Evolutionary conservation across 306 rosid species (phyloP).

Genomic region (Vachellia pachyceras): DNA sequence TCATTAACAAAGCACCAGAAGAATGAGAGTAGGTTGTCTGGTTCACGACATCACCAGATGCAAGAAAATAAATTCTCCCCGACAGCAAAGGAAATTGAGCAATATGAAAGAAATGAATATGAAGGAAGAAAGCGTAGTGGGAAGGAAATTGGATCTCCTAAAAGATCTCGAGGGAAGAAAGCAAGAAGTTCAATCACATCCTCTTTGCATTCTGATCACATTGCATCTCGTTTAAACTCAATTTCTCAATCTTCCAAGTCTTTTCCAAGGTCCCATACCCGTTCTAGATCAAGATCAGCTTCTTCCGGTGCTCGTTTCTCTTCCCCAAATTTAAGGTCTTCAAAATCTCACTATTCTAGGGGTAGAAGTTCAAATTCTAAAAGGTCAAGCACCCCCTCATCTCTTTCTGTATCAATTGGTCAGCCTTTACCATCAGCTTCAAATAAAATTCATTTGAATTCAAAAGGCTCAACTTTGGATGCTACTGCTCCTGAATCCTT

Average conservation of each 20-base stretch:
- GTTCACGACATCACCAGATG: conserved; percentile 30
- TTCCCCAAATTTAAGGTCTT: conserved; percentile 51
- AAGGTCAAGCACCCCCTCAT: conserved; percentile 53
- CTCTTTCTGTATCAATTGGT: conserved; percentile 54
- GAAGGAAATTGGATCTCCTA: conserved; percentile 45
- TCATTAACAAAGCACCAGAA: conserved; percentile 37
- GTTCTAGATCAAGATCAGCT: conserved; percentile 46
- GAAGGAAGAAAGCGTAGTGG: conserved; percentile 54
- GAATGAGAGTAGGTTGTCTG: conserved; percentile 39
- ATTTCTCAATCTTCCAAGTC: conserved; percentile 54
- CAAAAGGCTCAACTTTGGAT: conserved; percentile 38
- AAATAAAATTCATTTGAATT: conserved; percentile 41
- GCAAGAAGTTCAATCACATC: conserved; percentile 47
- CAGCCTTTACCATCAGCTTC: conserved; percentile 38
- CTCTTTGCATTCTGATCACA: conserved; percentile 44
- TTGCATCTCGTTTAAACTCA: conserved; percentile 41
- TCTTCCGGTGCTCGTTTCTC: conserved; percentile 40
- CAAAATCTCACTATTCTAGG: conserved; percentile 42
- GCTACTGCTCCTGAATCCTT: conserved; percentile 39
- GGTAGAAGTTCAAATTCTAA: conserved; percentile 43
- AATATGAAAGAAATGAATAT: conserved; percentile 26
- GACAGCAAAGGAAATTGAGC: conserved; percentile 38
- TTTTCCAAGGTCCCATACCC: conserved; percentile 37
- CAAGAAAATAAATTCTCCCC: conserved; percentile 35
- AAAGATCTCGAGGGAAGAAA: conserved; percentile 41